Evolutionary conservation across 108 stramenopile species (phyloP).

Genomic region (Cyclotella baltica): DNA sequence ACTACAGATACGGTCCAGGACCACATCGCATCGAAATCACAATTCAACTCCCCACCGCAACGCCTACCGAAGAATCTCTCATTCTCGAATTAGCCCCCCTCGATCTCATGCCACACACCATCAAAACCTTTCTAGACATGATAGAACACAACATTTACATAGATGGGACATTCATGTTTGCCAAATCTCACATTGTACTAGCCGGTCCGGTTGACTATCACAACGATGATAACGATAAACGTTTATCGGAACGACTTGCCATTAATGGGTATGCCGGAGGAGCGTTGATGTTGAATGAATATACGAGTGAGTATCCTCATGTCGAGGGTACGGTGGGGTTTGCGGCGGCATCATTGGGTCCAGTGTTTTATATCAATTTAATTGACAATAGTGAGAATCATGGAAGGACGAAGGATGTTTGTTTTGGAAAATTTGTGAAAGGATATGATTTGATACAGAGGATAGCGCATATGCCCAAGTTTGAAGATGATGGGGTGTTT

Average conservation of each 20-base stretch:
- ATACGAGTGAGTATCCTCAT: conserved; percentile 76
- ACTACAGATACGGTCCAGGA: conserved; percentile 35
- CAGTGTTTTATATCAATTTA: conserved; percentile 88
- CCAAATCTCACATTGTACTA: conserved; percentile 29
- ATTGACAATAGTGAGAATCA: conserved; percentile 86
- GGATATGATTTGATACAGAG: conserved; percentile 70
- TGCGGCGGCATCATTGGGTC: conserved; percentile 72
- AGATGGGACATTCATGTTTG: conserved; percentile 26
- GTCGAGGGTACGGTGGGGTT: conserved; percentile 79
- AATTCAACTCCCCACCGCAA: conserved; percentile 8
- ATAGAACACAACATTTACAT: conserved; percentile 58
- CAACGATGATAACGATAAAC: conserved; percentile 29
- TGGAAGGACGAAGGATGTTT: conserved; percentile 67
- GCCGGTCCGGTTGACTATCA: conserved; percentile 24
- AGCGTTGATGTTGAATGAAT: conserved; percentile 66
- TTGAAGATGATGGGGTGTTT: conserved; percentile 10
- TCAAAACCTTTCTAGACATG: conserved; percentile 35
- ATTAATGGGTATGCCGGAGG: conserved; percentile 35
- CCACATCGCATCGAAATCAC: conserved; percentile 37
- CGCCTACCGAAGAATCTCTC: conserved; percentile 24
- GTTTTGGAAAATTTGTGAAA: conserved; percentile 74
- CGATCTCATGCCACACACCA: conserved; percentile 49
- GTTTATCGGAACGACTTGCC: conserved; percentile 22
- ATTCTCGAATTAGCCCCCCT: conserved; percentile 45
- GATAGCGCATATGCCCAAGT: conserved; percentile 38